Evolutionary conservation across 2,329 filamentous ascomycete genomes (phyloP), one percentile per base, ranked within the genome.

Genomic region (Cytospora chrysosperma): DNA sequence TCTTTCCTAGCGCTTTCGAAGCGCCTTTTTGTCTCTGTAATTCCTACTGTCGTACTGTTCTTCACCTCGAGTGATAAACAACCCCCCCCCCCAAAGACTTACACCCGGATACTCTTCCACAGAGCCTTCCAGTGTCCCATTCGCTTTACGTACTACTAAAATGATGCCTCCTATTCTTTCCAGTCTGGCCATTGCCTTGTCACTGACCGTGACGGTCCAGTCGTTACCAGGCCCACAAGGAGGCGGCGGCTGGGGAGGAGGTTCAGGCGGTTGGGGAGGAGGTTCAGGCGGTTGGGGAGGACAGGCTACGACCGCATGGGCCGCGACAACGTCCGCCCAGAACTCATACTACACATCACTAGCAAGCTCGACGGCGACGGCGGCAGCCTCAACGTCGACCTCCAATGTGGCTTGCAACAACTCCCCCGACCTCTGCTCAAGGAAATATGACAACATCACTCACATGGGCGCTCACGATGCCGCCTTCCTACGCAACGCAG

Each of bases 381-480:
- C 43, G 30, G 51, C 57, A 21, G 63, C 58, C 37, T 60, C 68
- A 13, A 49, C 37, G 9, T 67, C 74, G 62, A 60, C 73, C 68
- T 65, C 78, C 68, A 65, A 74, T 13, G 76, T 75, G 26, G 85
- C 87, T 34, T 95, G 92, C 83, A 95, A 95, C 78, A 94, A 94
- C 80, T 92, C 89, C 0, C 89, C 90, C 0, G 78, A 81, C 51
- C 83, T 95, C 49, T 95, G 92, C 79, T 79, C 77, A 66, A 85
- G 85, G 67, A 77, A 84, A 21, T 95, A 95, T 79, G 88, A 86
- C 77, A 86, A 89, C 68, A 84, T 95, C 69, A 93, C 91, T 3
- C 84, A 93, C 74, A 85, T 94, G 71, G 90, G 90, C 26, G 89
- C 89, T 21, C 91, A 93, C 77, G 84, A 93, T 76, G 87, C 85